These are phyloP conservation scores for Pestalotiopsis sp. DNA, from an alignment of 2,329 filamentous ascomycete species.

Conservation along the genomic window DNA sequence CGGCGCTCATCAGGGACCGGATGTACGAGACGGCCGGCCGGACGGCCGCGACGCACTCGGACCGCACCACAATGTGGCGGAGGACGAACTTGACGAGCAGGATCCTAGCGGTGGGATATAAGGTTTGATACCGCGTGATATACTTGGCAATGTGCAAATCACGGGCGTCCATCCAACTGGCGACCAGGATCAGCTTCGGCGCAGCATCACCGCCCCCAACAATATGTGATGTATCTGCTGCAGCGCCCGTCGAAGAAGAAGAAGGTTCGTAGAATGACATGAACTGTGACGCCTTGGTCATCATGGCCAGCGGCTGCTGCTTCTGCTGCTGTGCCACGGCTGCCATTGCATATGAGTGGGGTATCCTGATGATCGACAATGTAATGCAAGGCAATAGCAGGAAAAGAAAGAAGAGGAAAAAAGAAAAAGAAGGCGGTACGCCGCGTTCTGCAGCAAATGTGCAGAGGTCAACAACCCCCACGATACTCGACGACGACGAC, in stretches of 20 bases:
- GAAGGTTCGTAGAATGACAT: slow-evolving; percentile 30
- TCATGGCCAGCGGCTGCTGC: slow-evolving; percentile 24
- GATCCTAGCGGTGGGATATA: slow-evolving; percentile 49
- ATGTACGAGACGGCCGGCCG: slow-evolving; percentile 44
- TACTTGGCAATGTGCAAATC: slow-evolving; percentile 57
- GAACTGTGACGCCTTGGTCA: slow-evolving; percentile 31
- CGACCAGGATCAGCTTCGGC: slow-evolving; percentile 51
- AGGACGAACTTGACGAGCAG: slow-evolving; percentile 48
- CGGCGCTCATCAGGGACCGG: slow-evolving; percentile 31
- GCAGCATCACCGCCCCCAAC: slow-evolving; percentile 18
- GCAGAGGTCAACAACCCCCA: neutral
- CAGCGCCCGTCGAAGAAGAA: neutral
- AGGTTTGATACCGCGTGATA: slow-evolving; percentile 44
- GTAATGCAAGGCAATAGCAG: neutral
- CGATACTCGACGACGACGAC: neutral
- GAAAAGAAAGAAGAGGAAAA: neutral
- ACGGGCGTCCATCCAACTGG: slow-evolving; percentile 55
- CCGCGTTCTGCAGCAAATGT: neutral
- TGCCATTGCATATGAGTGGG: slow-evolving; percentile 10
- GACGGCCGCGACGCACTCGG: slow-evolving; percentile 35
- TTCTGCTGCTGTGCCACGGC: slow-evolving; percentile 7
- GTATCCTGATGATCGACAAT: neutral
- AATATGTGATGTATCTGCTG: neutral
- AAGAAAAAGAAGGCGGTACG: neutral
- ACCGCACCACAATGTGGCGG: slow-evolving; percentile 37